Base-by-base conservation (phyloP, 176 grass and related monocot genomes). In the Carex littledalei region DNA sequence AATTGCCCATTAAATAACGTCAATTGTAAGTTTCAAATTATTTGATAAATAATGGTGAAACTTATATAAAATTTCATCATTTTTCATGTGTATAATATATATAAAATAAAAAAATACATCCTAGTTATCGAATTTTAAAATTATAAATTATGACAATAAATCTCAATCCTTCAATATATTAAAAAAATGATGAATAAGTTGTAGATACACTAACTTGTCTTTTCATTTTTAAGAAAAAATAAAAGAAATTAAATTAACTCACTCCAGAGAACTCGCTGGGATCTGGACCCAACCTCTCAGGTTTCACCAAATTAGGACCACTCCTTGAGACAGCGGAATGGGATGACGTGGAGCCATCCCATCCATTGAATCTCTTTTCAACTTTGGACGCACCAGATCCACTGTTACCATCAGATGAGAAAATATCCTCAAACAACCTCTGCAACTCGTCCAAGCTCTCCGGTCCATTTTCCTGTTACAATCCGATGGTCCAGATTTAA, bases 381-480 rank as follows among this genome's bases (percentile, higher is more conserved):
- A 13, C 47, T 53, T 52, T 16, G 45, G 47, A 53, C 6, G 11
- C 47, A 20, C 71, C 11, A 24, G 18, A 54, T 76, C 47, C 72
- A 76, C 5, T 47, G 3, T 76, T 76, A 15, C 21, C 72, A 53
- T 97, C 94, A 58, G 54, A 84, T 15, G 85, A 86, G 84, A 97
- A 97, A 86, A 92, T 94, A 73, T 97, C 89, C 26, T 92, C 84
- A 75, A 94, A 97, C 78, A 94, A 57, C 76, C 80, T 90, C 89
- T 97, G 92, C 78, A 97, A 69, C 71, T 97, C 94, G 67, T 97
- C 90, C 78, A 97, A 85, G 84, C 43, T 97, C 53, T 91, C 88
- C 71, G 87, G 83, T 61, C 39, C 9, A 11, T 6, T 53, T 74
- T 63, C 47, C 73, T 70, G 32, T 11, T 16, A 63, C 0, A 11